phyloP scores from a whole-genome alignment of 192 early-diverging fungal species.

The Neocallimastix lanati region DNA sequence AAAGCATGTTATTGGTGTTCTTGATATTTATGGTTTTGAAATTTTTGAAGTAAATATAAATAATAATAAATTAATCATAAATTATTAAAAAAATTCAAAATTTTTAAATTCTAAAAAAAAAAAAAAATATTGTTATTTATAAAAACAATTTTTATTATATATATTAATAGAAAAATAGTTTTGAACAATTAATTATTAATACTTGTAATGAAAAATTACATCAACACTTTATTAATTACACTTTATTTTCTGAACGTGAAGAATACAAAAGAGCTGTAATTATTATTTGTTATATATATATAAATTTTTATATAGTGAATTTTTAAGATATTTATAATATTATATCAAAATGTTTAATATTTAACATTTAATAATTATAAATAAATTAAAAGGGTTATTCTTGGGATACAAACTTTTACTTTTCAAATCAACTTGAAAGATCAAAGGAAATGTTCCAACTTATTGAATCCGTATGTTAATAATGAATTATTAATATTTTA shows the following conservation, averaged over 20 bases:
- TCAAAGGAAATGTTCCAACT: neutral
- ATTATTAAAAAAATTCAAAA: too few relatives aligned
- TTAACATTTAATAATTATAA: too few relatives aligned
- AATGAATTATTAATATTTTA: constrained; percentile 75
- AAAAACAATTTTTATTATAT: neutral
- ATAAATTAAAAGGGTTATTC: neutral
- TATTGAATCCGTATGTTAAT: constrained; percentile 6
- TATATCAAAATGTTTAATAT: too few relatives aligned
- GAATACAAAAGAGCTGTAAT: constrained; percentile 13
- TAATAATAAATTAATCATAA: too few relatives aligned
- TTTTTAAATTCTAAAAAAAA: too few relatives aligned
- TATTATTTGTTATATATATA: too few relatives aligned
- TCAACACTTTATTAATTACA: constrained; percentile 97
- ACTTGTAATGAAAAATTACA: constrained; percentile 68
- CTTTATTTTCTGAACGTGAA: constrained; percentile 75
- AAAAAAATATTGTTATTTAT: too few relatives aligned
- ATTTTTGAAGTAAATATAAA: neutral
- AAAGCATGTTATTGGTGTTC: constrained; percentile 57
- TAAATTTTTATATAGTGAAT: too few relatives aligned
- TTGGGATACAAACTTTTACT: neutral
- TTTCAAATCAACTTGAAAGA: neutral
- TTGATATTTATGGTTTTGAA: constrained; percentile 93
- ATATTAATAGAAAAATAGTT: constrained; percentile 82
- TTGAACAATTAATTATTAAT: constrained; percentile 94
- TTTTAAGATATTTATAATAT: too few relatives aligned